phyloP scores from a whole-genome alignment of 2,329 filamentous ascomycete species.

The Penicillium sp. region DNA sequence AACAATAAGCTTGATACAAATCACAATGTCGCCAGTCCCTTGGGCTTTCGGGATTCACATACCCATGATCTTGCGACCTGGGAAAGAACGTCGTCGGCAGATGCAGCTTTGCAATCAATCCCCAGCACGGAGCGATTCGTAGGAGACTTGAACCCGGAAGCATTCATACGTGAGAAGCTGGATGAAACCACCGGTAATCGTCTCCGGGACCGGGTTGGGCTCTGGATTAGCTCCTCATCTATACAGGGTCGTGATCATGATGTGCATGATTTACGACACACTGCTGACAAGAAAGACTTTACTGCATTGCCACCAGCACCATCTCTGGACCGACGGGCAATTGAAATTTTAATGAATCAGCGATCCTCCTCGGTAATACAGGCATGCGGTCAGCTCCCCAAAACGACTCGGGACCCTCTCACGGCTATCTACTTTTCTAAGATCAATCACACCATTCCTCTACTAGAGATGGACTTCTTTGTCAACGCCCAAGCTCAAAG shows the following conservation, averaged over 20 bases:
- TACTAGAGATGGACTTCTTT: constrained; percentile 34
- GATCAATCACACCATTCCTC: constrained; percentile 40
- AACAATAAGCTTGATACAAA: not conserved
- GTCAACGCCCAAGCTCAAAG: constrained; percentile 25
- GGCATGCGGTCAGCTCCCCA: constrained; percentile 33
- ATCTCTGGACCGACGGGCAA: constrained; percentile 4
- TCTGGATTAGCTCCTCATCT: constrained; percentile 33
- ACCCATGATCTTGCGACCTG: not conserved
- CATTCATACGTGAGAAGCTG: constrained; percentile 37
- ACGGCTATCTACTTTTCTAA: constrained; percentile 38
- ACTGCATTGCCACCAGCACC: constrained; percentile 1
- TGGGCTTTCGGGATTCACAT: not conserved
- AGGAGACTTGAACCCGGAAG: constrained; percentile 44
- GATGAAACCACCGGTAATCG: constrained; percentile 24
- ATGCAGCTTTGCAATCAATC: constrained; percentile 8
- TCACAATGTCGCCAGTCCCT: not conserved
- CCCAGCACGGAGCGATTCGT: constrained; percentile 36
- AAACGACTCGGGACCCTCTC: constrained; percentile 32
- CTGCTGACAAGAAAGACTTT: not conserved
- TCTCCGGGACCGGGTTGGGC: constrained; percentile 31
- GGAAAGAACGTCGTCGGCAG: constrained; percentile 3
- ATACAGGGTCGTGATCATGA: constrained; percentile 8
- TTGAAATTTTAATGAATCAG: constrained; percentile 23
- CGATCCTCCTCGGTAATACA: constrained; percentile 26
- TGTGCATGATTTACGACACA: not conserved